Evolutionary conservation across 345 rosid species (phyloP).

Genomic region (Sonneratia caseolaris): DNA sequence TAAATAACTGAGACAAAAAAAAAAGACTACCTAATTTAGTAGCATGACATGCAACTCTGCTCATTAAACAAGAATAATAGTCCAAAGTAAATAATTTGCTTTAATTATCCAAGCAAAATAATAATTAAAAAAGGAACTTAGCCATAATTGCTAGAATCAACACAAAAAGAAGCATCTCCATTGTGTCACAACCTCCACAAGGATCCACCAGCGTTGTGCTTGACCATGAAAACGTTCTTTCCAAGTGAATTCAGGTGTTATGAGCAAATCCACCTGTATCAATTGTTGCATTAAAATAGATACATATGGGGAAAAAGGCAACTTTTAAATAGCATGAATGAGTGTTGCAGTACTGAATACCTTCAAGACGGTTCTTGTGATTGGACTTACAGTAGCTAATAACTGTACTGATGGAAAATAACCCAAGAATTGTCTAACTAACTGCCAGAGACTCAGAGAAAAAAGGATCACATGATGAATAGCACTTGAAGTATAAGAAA

Average conservation of each 20-base stretch:
- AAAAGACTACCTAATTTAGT: too few relatives aligned
- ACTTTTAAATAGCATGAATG: not conserved
- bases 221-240: conserved; percentile 92
- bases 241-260: conserved; percentile 80
- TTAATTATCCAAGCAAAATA: not conserved
- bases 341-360: conserved; percentile 24
- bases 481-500: not conserved
- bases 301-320: not conserved
- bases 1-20: not conserved
- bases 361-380: conserved; percentile 96
- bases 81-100: not conserved
- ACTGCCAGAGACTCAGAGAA: conserved; percentile 25
- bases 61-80: too few relatives aligned
- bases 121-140: not conserved
- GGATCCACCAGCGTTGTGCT: conserved; percentile 94
- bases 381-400: conserved; percentile 86
- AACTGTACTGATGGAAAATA: conserved; percentile 76
- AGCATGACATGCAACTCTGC: too few relatives aligned
- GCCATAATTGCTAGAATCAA: not conserved
- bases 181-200: conserved; percentile 60
- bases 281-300: conserved; percentile 9
- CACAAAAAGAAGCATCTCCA: not conserved
- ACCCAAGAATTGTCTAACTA: conserved; percentile 82
- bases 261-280: conserved; percentile 72
- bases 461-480: not conserved